Base-by-base conservation (phyloP, 2,329 filamentous ascomycete genomes). In the Claviceps sp. region DNA sequence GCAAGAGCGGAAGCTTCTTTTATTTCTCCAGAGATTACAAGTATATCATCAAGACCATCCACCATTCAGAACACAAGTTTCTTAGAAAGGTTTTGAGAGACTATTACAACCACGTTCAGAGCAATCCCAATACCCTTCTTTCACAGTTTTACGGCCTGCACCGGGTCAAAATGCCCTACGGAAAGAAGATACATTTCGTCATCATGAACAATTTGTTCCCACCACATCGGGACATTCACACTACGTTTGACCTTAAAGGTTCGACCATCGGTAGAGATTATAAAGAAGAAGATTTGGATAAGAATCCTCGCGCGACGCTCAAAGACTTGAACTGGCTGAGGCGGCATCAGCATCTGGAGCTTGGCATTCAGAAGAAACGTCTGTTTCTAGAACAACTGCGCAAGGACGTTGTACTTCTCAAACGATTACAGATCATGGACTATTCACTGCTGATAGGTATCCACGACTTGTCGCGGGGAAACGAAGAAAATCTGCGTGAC, bases 141-240 rank as follows among this genome's bases (percentile, higher is more conserved):
- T 97, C 91, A 20, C 93, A 98, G 63, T 98, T 98, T 64, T 98
- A 97, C 64, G 93, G 93, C 47, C 76, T 98, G 17, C 93, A 98
- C 69, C 83, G 93, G 54, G 93, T 98, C 61, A 98, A 98, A 77
- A 94, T 96, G 74, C 89, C 91, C 0, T 97, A 95, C 65, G 93
- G 93, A 56, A 85, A 91, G 64, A 98, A 98, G 72, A 96, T 97
- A 51, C 93, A 98, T 68, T 98, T 98, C 61, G 93, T 98, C 54
- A 90, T 98, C 64, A 98, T 98, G 93, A 98, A 98, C 74, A 98
- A 98, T 67, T 78, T 98, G 16, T 98, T 98, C 63, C 93, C 93
- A 13, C 91, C 93, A 6, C 93, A 98, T 70, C 82, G 91, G 59
- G 93, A 98, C 66, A 97, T 98, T 54, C 93, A 98, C 70, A 83